Base-by-base conservation (phyloP, 768 basidiomycete genomes). In the Hemileccinum impolitum region DNA sequence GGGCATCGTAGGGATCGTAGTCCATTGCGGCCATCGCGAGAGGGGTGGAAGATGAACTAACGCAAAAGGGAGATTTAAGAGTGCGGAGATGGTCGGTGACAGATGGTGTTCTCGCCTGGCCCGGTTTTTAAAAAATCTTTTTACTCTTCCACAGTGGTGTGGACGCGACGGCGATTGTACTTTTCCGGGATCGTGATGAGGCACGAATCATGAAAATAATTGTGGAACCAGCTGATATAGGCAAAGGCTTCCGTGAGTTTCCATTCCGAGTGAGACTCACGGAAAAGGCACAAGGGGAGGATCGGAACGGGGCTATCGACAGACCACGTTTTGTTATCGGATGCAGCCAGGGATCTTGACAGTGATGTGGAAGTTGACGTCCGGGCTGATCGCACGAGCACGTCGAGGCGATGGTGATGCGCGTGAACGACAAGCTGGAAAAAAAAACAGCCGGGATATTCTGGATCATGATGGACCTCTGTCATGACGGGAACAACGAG, bases 1-100 rank as follows among this genome's bases (percentile, higher is more conserved):
- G 76, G 39, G 88, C 88, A 63, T 90, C 86, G 61, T 80, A 87
- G 39, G 81, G 79, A 66, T 89, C 87, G 69, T 89, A 90, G 66
- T 88, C 85, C 77, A 87, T 87, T 53, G 54, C 11, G 19, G 47
- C 43, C 52, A 58, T 53, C 34, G 47, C 30, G 38, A 39, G 44
- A 19, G 40, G 9, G 38, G 17, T 10, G 21, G n/a, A 18, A 40
- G 23, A 34, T 31, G 50, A 34, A 45, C 26, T 1, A 21, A 35
- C 19, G 13, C 7, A 3, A 52, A 39, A 49, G 19, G 1, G 23
- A 26, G 41, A 43, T 60, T 57, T 56, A 56, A 62, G 31, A 53
- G 31, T 21, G 37, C 39, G 50, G 47, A 14, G 43, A 43, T 18
- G 46, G 26, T 42, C 18, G 26, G 25, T 14, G 32, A 28, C 45